Evolutionary conservation across 768 basidiomycete genomes (phyloP), one percentile per base, ranked within the genome.

Genomic region (Lactarius sp.): DNA sequence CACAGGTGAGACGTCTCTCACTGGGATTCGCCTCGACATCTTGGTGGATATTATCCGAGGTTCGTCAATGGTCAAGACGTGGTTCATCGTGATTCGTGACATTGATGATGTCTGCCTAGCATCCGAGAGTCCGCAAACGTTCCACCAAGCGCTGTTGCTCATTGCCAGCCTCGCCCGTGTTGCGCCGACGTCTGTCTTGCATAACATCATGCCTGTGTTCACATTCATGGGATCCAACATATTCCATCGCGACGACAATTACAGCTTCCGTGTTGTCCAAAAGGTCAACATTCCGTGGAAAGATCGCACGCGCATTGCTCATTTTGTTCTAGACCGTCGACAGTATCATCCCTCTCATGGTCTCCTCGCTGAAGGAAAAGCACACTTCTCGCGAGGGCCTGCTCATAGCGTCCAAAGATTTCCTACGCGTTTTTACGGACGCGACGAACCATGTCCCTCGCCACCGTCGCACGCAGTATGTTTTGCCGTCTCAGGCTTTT

Each of bases 211-310:
- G 92, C 96, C 97, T 4, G 87, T 99, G 51, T 98, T 99, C 78
- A 98, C 95, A 0, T 98, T 98, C 77, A 98, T 98, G 93, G 96
- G 97, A 20, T 92, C 95, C n/a, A 95, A 93, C 66, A 87, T 98
- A 18, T 92, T 98, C 78, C 96, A 97, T 71, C 83, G 94, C 52
- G 97, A 99, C 68, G 97, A 99, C 72, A 84, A 89, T 0, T 95
- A 96, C 75, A 95, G 91, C 71, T 96, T 97, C 79, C 85, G 86
- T 42, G 94, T 98, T 9, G 92, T 98, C 2, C 94, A 98, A 73
- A 90, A 90, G 80, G 94, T 92, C 59, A 50, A 76, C 54, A 2
- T 22, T 5, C 13, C 22, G 22, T 31, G 27, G 13, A 56, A 14
- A 7, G 50, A 16, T 22, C 33, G 18, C 10, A 41, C 42, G 41